Evolutionary conservation across 2,329 filamentous ascomycete genomes (phyloP), one percentile per base, ranked within the genome.

Genomic region (Dothideomycetes sp.): DNA sequence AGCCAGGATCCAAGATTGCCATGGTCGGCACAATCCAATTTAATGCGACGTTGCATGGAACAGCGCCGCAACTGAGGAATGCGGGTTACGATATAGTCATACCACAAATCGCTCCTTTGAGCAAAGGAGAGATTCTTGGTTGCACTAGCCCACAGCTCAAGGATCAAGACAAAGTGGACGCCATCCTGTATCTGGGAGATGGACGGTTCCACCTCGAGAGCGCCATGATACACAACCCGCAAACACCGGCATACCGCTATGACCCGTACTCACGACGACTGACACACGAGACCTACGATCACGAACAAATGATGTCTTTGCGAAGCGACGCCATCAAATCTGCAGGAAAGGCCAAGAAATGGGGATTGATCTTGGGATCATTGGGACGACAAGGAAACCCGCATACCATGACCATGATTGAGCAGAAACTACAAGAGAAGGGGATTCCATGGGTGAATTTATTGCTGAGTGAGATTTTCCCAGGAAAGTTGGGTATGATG

Each of bases 11-110:
- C 64, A 89, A 82, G 1, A 80, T 98, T 44, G 91, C 91, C 4
- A 74, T 95, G 51, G 89, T 98, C 12, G 89, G 91, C 33, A 98
- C 91, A 0, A 98, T 98, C 51, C 91, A 98, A 61, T 98, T 98
- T 72, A 98, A 98, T 63, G 85, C 88, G 24, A 95, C 91, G 0
- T 81, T 98, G 22, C 91, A 98, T 62, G 85, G 84, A 12, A 78
- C 94, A 11, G 78, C 80, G 48, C 73, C 80, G 20, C 74, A 78
- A 12, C 74, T 98, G 5, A 84, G 94, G 51, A 78, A 76, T 30
- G 84, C 85, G 11, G 91, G 91, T 12, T 95, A 89, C 69, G 77
- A 74, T 44, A 75, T 96, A 23, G 59, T 94, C 17, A 82, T 96
- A 22, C 91, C 91, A 0, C 91, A 98, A 61, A 94, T 95, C 49